Percentiles rank a stretch among this genome's conserved stretches.
Conservation (phyloP, 257 asterid genomes). For the Solanum boliviense region DNA sequence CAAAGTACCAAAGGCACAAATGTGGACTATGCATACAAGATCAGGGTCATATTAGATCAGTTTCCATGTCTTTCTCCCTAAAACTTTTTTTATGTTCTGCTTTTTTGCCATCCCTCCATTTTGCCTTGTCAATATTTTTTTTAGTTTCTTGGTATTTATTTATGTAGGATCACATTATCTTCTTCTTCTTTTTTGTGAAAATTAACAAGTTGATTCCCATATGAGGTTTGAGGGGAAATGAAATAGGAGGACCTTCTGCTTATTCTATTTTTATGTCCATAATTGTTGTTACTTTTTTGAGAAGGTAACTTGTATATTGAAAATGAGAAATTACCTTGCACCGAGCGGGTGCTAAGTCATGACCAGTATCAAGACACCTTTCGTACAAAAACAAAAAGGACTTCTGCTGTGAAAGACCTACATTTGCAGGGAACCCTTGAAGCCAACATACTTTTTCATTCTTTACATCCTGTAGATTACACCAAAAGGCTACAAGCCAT, state of each 20-base stretch:
- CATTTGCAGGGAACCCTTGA: background rate
- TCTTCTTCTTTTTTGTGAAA: background rate
- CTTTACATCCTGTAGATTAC: background rate
- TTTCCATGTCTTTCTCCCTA: background rate
- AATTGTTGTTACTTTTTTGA: background rate
- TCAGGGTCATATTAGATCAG: background rate
- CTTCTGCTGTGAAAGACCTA: background rate
- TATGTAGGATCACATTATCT: background rate
- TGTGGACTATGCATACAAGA: background rate
- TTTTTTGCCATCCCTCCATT: background rate
- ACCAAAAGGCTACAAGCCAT: background rate
- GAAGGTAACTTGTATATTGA: background rate
- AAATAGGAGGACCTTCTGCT: background rate
- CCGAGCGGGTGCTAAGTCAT: background rate
- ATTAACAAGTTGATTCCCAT: background rate
- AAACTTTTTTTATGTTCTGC: background rate
- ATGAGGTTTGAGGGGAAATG: background rate
- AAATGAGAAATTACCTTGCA: background rate
- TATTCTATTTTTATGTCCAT: background rate
- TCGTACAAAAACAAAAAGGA: background rate
- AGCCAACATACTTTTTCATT: background rate
- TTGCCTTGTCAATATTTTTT: background rate
- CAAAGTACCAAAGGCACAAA: background rate
- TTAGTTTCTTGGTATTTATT: background rate
- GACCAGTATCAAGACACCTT: background rate